A percentile compares a stretch with the other conserved stretches of the same genome.
These are phyloP conservation scores for Gracilaria domingensis DNA, from an alignment of 23 red algal species.

Conservation along the genomic window DNA sequence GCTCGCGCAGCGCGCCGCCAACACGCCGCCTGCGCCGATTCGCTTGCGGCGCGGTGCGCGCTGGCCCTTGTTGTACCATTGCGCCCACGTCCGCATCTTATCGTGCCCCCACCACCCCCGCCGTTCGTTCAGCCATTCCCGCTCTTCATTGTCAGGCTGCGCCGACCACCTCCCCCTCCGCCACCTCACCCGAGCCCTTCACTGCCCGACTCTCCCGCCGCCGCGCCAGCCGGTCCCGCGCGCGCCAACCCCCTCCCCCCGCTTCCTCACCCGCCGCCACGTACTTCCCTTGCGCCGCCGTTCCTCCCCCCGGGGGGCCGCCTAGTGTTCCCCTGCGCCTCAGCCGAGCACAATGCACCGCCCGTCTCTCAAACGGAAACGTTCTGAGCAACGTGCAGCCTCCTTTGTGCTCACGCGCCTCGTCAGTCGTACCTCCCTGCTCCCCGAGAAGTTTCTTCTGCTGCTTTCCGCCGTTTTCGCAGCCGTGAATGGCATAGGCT, in stretches of 20 bases:
- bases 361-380: background rate
- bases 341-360: conserved; percentile 14
- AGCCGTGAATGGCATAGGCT: conserved; percentile 59
- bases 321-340: background rate
- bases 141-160: too few relatives aligned
- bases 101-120: too few relatives aligned
- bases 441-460: conserved; percentile 41
- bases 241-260: too few relatives aligned
- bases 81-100: too few relatives aligned
- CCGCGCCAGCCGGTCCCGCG: too few relatives aligned
- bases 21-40: too few relatives aligned
- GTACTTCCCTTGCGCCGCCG: background rate
- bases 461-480: conserved; percentile 34
- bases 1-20: background rate
- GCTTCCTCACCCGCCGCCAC: too few relatives aligned
- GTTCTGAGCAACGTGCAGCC: background rate
- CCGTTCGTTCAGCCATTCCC: too few relatives aligned
- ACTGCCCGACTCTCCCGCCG: too few relatives aligned
- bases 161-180: too few relatives aligned
- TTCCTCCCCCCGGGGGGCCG: background rate
- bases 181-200: too few relatives aligned
- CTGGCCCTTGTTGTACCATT: background rate
- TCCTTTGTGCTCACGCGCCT: conserved; percentile 18
- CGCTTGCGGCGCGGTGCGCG: background rate
- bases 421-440: conserved; percentile 29